Evolutionary conservation across 139 green algal species (phyloP), one percentile per base, ranked within the genome.

Genomic region (Tetratostichococcus sp.): DNA sequence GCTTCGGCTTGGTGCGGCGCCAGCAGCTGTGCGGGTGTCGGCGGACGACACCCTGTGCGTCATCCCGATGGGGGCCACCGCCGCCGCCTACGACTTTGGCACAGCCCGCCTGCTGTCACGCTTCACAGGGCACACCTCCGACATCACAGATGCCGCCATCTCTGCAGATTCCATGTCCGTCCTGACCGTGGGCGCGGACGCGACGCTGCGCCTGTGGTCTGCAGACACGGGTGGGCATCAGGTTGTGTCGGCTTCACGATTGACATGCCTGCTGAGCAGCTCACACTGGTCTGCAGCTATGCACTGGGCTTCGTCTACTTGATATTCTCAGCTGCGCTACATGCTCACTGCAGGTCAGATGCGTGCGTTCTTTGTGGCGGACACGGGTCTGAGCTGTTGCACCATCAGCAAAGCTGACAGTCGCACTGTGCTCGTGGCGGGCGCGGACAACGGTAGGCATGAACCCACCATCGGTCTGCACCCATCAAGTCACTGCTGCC

Each of bases 141-240:
- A n/a, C 57, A 58, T 88, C 42, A 39, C 69, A 31, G 73, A 73
- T 30, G 78, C 67, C 11, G 58, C 30, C 39, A 75, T 88, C 35
- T 71, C 58, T 16, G 57, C 75, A 22, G 69, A 80, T 4, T 71
- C 65, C 32, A 43, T 34, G 73, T 34, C 28, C 16, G 72, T 87
- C 57, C 75, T 93, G 43, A 92, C 85, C 6, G 79, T 80, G 22
- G 70, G 72, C 14, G 85, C 82, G 58, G 82, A 85, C 72, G 30
- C 75, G 65, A 70, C n/a, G n/a, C 72, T 82, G 35, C 74, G 79
- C 19, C 58, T 91, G 6, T 88, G 85, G 80, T 57, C 67, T 23
- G 31, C 87, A 43, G 43, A 74, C 26, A 71, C 50, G 16, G 84
- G 84, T 50, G 39, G 14, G 39, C 39, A 22, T 50, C 14, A n/a